Evolutionary conservation across 768 basidiomycete genomes (phyloP).

Genomic region (Leucocoprinus leucothites): DNA sequence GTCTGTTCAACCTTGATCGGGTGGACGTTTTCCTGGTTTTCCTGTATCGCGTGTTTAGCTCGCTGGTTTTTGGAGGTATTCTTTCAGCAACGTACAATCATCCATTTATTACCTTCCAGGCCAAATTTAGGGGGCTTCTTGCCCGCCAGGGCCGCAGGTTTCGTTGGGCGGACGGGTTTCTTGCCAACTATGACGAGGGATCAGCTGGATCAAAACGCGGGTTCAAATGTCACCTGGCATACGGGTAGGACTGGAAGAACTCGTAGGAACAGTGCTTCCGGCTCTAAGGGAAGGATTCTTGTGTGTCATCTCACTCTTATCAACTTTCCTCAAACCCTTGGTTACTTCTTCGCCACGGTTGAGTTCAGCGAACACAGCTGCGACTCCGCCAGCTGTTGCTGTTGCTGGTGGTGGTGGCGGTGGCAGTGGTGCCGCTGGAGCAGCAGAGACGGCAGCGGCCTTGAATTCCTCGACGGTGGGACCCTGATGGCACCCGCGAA

Average conservation of each 20-base stretch:
- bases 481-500: constrained; percentile 38
- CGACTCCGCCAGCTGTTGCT: constrained; percentile 55
- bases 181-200: constrained; percentile 35
- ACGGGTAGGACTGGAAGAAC: constrained; percentile 28
- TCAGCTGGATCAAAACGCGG: not conserved
- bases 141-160: constrained; percentile 77
- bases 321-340: constrained; percentile 88
- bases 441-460: constrained; percentile 36
- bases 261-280: constrained; percentile 41
- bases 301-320: constrained; percentile 97
- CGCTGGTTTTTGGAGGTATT: not conserved
- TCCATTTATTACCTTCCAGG: constrained; percentile 92
- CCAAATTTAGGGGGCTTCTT: constrained; percentile 92
- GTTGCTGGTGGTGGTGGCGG: constrained; percentile 50
- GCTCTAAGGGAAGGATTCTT: constrained; percentile 91
- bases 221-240: constrained; percentile 18
- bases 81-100: constrained; percentile 55
- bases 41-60: constrained; percentile 44
- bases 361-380: constrained; percentile 86
- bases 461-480: constrained; percentile 54
- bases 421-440: constrained; percentile 49
- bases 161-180: constrained; percentile 77
- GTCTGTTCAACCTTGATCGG: constrained; percentile 70
- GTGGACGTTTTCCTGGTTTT: constrained; percentile 85
- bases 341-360: constrained; percentile 91